Evolutionary conservation across 495 filamentous ascomycete genomes (phyloP), one percentile per base, ranked within the genome.

Genomic region (Penicillium silybi): DNA sequence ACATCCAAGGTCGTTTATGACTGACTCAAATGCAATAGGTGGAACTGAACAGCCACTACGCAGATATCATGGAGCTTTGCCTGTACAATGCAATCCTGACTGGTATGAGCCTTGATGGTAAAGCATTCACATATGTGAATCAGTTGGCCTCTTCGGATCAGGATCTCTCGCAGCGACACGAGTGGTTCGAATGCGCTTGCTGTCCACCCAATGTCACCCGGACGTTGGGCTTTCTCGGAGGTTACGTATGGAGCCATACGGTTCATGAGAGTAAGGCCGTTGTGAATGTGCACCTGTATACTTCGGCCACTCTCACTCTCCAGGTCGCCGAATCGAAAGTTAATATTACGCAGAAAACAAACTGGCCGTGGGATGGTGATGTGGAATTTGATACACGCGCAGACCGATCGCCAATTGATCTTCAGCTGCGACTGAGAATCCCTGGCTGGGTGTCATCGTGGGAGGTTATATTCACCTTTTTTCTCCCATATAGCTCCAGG

Each of bases 21-120:
- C 26, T 17, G 6, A 26, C 41, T 60, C 6, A 57, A 48, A 18
- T 49, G 10, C n/a, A 8, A 13, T 26, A 75, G 72, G 53, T 80
- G 25, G 75, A 81, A 15, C 62, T 83, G 11, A 62, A 80, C 44
- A 67, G 70, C 3, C 69, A 74, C 34, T 83, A 80, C 46, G 74
- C 77, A 7, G 79, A 84, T 58, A 62, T 81, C 16, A 80, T 84
- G 75, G 81, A 85, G 52, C 52, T 84, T 5, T 79, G 76, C 44
- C 67, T 84, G 4, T 84, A 82, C 61, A 85, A 85, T 58, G 75
- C 76, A 3, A 77, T 84, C 7, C 69, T 84, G 56, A 80, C 76
- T 2, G 75, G 74, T 0, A 75, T 82, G 66, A 63, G 65, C 34
- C 34, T 68, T 39, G 65, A 69, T 41, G 66, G 64, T 0, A 63